Conservation (phyloP, 257 asterid genomes). For the Solanum bulbocastanum region DNA sequence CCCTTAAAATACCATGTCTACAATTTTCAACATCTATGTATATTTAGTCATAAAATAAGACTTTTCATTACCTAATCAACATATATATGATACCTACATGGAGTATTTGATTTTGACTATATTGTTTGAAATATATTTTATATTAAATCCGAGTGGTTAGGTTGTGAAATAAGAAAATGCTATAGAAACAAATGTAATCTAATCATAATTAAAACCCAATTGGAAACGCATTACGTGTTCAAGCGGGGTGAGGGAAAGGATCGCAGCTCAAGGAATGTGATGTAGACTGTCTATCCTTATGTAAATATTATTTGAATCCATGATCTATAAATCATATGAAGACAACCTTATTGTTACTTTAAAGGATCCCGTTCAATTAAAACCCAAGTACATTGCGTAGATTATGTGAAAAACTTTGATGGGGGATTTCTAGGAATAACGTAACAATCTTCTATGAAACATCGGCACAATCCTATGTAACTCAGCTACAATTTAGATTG, state of each 20-base stretch:
- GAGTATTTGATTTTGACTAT: background rate
- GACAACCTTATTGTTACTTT: background rate
- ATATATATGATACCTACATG: background rate
- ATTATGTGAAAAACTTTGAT: background rate
- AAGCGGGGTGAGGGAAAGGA: background rate
- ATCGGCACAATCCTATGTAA: background rate
- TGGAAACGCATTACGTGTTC: no score
- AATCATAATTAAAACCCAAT: background rate
- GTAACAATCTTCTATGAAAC: background rate
- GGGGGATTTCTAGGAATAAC: background rate
- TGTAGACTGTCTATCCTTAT: no score
- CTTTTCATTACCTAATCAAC: background rate
- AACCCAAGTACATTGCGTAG: background rate
- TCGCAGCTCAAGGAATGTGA: no score
- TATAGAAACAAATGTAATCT: background rate
- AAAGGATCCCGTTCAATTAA: no score
- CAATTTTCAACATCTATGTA: background rate
- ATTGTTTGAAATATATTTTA: background rate
- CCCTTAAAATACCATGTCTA: background rate
- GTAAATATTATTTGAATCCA: no score
- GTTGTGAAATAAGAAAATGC: background rate
- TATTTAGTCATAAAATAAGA: background rate
- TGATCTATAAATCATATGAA: background rate
- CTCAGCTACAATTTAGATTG: background rate
- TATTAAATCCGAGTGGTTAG: background rate